phyloP scores from a whole-genome alignment of 1,284 basidiomycete species.

The Gomphus bonarii region DNA sequence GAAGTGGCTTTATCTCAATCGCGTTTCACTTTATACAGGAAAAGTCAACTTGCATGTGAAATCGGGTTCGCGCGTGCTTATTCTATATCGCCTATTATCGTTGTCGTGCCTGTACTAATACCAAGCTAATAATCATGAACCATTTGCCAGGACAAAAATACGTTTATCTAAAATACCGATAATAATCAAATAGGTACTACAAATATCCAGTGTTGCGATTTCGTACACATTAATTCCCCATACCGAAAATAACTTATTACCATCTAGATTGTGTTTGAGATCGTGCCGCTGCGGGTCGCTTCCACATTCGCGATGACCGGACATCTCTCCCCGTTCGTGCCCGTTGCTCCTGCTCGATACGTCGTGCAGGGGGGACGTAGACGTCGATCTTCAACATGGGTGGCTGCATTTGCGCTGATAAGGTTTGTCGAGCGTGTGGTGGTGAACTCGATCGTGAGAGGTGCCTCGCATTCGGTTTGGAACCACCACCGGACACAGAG shows the following conservation, averaged over 20 bases:
- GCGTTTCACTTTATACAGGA: neutral
- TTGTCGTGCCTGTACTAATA: no score
- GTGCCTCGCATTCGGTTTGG: neutral
- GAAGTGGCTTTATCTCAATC: neutral
- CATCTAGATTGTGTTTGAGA: neutral
- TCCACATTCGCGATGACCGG: neutral
- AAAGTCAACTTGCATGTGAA: neutral
- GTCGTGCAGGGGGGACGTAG: neutral
- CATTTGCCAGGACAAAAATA: no score
- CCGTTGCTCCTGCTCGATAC: neutral
- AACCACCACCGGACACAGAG: neutral
- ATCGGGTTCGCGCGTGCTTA: no score
- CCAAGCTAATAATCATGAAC: no score
- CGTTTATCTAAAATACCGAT: no score
- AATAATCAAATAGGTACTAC: no score
- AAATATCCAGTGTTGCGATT: neutral
- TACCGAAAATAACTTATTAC: neutral
- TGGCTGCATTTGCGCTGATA: neutral
- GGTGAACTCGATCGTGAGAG: neutral
- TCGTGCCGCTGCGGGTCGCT: neutral
- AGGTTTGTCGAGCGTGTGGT: neutral
- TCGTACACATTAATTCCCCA: neutral
- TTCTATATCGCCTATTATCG: no score
- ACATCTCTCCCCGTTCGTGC: neutral
- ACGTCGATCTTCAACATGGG: neutral